Percentiles rank a stretch among this genome's conserved stretches.
These are phyloP conservation scores for Cucumis cinereus DNA, from an alignment of 306 rosid genomes.

Conservation along the genomic window DNA sequence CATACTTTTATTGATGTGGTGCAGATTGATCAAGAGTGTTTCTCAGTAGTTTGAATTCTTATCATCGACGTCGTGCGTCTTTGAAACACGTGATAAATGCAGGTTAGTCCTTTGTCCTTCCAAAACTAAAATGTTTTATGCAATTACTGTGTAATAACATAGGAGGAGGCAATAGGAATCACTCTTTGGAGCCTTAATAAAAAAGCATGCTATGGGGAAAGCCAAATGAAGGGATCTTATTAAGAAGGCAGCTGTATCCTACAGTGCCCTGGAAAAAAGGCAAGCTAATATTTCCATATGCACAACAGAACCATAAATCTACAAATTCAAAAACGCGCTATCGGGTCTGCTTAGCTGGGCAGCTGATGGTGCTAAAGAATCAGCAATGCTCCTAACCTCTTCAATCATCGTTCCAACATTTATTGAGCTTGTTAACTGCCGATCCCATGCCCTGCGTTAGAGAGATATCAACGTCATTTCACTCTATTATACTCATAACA, in stretches of 20 bases:
- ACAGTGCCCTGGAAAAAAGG: background rate
- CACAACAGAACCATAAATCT: background rate
- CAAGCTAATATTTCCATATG: background rate
- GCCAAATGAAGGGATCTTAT: background rate
- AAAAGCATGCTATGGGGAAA: background rate
- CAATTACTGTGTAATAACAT: background rate
- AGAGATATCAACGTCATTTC: background rate
- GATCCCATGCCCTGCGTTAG: constrained; percentile 78
- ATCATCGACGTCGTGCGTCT: background rate
- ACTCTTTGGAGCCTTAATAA: background rate
- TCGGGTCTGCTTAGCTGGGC: constrained; percentile 13
- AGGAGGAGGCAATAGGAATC: background rate
- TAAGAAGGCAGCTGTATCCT: background rate
- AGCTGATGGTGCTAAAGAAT: constrained; percentile 35
- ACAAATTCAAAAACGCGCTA: background rate
- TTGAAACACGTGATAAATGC: background rate
- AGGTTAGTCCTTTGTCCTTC: background rate
- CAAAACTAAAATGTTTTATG: background rate
- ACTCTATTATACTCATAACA: background rate
- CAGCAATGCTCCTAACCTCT: constrained; percentile 65
- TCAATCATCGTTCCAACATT: constrained; percentile 85
- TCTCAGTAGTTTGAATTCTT: background rate
- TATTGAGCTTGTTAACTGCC: constrained; percentile 80
- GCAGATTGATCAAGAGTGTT: background rate
- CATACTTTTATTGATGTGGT: too few species aligned